phyloP scores from a whole-genome alignment of 202 grass and related monocot species.

The Musa balbisiana region DNA sequence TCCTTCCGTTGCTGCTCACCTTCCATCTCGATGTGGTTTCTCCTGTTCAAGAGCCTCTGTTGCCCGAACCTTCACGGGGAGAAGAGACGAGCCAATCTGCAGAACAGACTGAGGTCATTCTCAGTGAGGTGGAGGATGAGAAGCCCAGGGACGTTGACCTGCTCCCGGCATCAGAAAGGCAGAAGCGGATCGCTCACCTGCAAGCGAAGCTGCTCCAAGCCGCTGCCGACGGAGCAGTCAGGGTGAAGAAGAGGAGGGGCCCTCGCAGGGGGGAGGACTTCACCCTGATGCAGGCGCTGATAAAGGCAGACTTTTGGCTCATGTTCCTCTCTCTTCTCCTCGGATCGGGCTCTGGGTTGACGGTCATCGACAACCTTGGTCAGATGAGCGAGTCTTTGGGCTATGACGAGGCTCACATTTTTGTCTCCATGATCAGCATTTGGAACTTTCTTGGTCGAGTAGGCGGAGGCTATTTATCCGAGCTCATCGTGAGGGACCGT shows the following conservation, averaged over 20 bases:
- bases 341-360: neutral
- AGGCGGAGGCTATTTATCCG: neutral
- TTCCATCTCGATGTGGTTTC: neutral
- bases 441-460: constrained; percentile 52
- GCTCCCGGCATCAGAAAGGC: neutral
- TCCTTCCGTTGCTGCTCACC: neutral
- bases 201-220: constrained; percentile 62
- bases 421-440: constrained; percentile 91
- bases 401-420: constrained; percentile 37
- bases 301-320: constrained; percentile 86
- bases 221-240: constrained; percentile 69
- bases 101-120: neutral
- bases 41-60: neutral
- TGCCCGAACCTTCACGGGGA: neutral
- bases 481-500: neutral
- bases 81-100: neutral
- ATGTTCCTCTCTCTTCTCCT: constrained; percentile 1
- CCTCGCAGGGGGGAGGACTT: constrained; percentile 56
- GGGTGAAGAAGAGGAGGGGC: neutral
- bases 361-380: neutral
- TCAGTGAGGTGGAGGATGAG: neutral
- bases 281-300: constrained; percentile 72
- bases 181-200: neutral
- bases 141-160: neutral
- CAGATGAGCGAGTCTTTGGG: constrained; percentile 1